A percentile compares a stretch with the other conserved stretches of the same genome.
phyloP scores from a whole-genome alignment of 2,329 filamentous ascomycete species.

The Pyricularia sp. region DNA sequence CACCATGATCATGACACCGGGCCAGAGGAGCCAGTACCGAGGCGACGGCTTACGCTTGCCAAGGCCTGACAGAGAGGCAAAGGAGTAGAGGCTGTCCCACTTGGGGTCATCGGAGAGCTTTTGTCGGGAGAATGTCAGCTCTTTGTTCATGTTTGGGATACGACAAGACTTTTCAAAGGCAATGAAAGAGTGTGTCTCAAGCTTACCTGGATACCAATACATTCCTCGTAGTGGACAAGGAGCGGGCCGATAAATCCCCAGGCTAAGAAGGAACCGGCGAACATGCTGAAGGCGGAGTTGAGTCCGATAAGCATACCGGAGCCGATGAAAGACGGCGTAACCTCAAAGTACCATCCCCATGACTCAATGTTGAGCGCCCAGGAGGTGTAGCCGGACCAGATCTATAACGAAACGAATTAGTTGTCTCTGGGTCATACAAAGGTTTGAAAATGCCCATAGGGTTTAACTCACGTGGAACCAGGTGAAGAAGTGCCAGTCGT shows the following conservation, averaged over 20 bases:
- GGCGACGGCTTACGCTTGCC: constrained; percentile 23
- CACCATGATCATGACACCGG: constrained; percentile 31
- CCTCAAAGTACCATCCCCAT: constrained; percentile 50
- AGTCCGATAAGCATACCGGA: constrained; percentile 49
- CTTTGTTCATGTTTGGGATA: too few species aligned
- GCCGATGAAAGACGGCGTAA: constrained; percentile 49
- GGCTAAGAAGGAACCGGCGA: constrained; percentile 42
- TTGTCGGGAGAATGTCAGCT: too few species aligned
- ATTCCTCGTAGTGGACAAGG: constrained; percentile 42
- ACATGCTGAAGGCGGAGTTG: constrained; percentile 49
- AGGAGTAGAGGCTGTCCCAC: constrained; percentile 32
- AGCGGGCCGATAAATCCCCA: constrained; percentile 48
- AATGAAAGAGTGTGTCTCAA: constrained; percentile 4
- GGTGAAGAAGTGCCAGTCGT: constrained; percentile 46
- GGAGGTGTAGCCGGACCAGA: constrained; percentile 42
- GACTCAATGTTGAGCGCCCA: constrained; percentile 42
- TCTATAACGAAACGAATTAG: constrained; percentile 12
- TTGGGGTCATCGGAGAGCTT: constrained; percentile 19
- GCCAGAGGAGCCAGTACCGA: constrained; percentile 32
- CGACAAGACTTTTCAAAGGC: too few species aligned
- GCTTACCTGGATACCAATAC: constrained; percentile 24
- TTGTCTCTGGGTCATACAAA: not conserved
- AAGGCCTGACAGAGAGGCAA: constrained; percentile 22
- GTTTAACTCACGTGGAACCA: constrained; percentile 29
- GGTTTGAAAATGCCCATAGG: not conserved